phyloP scores from a whole-genome alignment of 73 alveolate genomes.

The Halteria grandinella region DNA sequence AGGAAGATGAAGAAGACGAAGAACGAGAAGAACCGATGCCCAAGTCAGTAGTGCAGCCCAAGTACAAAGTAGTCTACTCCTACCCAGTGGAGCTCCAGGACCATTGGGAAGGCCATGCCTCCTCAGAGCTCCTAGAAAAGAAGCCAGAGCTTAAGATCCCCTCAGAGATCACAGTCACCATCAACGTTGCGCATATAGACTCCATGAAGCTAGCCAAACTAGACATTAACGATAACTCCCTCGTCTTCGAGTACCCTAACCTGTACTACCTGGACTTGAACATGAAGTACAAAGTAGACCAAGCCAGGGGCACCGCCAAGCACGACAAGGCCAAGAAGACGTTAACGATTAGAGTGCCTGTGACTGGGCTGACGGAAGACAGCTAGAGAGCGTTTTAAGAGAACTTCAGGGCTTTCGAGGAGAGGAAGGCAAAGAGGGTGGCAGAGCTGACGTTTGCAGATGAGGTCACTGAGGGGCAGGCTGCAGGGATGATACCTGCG shows the following conservation, averaged over 20 bases:
- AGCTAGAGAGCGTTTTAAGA: slow-evolving; percentile 23
- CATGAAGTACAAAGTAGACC: slow-evolving; percentile 88
- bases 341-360: slow-evolving; percentile 74
- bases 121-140: slow-evolving; percentile 49
- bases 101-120: slow-evolving; percentile 30
- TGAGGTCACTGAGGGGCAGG: no score
- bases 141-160: slow-evolving; percentile 48
- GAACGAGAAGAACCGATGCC: slow-evolving; percentile 73
- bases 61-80: slow-evolving; percentile 79
- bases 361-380: slow-evolving; percentile 61
- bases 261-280: slow-evolving; percentile 87
- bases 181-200: slow-evolving; percentile 72
- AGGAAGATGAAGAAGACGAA: slow-evolving; percentile 69
- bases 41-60: slow-evolving; percentile 70
- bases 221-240: slow-evolving; percentile 83
- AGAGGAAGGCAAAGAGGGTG: slow-evolving; percentile 2
- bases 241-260: slow-evolving; percentile 89
- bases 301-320: slow-evolving; percentile 88
- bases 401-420: slow-evolving; percentile 11
- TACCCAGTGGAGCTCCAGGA: slow-evolving; percentile 82
- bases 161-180: slow-evolving; percentile 64
- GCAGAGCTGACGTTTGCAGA: neutral
- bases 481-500: neutral
- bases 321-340: slow-evolving; percentile 89
- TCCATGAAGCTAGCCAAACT: slow-evolving; percentile 83